Evolutionary conservation across 2,329 filamentous ascomycete species (phyloP).

Genomic region (Bipolaris sorokiniana): DNA sequence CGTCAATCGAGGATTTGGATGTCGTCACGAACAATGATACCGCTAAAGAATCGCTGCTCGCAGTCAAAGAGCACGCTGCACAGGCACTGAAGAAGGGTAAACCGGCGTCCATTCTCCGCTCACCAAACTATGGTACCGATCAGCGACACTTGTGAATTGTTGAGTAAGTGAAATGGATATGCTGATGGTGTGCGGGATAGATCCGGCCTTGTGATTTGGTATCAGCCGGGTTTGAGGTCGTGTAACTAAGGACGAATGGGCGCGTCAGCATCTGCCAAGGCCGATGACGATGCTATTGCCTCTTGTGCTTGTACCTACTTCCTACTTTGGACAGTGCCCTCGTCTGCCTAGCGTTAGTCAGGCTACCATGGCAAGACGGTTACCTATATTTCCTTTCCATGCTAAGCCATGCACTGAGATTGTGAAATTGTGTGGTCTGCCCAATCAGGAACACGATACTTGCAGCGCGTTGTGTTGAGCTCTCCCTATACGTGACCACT

Average conservation of each 20-base stretch:
- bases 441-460: neutral
- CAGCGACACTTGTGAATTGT: conserved; percentile 27
- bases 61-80: conserved; percentile 16
- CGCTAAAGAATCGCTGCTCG: conserved; percentile 1
- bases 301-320: neutral
- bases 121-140: neutral
- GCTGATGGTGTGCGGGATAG: neutral
- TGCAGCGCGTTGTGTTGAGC: neutral
- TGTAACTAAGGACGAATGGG: neutral
- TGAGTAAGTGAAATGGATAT: conserved; percentile 14
- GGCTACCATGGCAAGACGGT: neutral
- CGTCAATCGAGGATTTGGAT: neutral
- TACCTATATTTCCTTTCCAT: neutral
- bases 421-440: too few species aligned
- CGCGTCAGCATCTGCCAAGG: neutral
- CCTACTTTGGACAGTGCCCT: neutral
- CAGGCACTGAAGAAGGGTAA: conserved; percentile 17
- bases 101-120: conserved; percentile 15
- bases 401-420: neutral
- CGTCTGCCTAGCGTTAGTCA: neutral
- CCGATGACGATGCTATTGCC: neutral
- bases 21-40: conserved; percentile 5
- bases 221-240: neutral
- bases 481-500: neutral
- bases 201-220: neutral